A percentile compares a stretch with the other conserved stretches of the same genome.
Conservation (phyloP, 2,329 filamentous ascomycete species). For the Chaetomiaceae sp. region DNA sequence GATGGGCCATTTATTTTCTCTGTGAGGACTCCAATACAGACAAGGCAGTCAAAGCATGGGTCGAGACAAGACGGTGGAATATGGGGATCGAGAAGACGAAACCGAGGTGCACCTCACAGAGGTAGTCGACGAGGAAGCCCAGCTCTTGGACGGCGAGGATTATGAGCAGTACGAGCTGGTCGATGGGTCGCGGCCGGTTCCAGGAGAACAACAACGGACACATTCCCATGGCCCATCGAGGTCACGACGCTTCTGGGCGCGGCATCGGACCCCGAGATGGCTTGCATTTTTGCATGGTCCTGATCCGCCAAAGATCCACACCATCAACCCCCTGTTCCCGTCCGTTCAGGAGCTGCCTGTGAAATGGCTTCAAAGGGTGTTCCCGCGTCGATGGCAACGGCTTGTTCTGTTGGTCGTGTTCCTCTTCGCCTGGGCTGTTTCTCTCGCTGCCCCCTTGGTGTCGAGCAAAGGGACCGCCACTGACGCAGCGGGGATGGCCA, state of each 20-base stretch:
- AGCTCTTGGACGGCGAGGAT: slow-evolving; percentile 20
- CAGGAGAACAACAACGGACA: not conserved
- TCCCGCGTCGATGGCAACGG: slow-evolving; percentile 11
- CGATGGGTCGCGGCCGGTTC: not conserved
- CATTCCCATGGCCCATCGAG: not conserved
- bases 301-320: slow-evolving; percentile 8
- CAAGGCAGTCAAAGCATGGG: not conserved
- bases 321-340: slow-evolving; percentile 16
- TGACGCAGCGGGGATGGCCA: slow-evolving; percentile 1
- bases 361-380: slow-evolving; percentile 6
- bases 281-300: slow-evolving; percentile 17
- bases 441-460: slow-evolving; percentile 11
- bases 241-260: not conserved
- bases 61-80: not conserved
- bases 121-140: slow-evolving; percentile 20
- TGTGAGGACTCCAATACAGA: too few relatives aligned
- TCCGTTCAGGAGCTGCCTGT: slow-evolving; percentile 17
- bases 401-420: slow-evolving; percentile 10
- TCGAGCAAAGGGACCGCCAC: slow-evolving; percentile 15
- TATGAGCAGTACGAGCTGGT: slow-evolving; percentile 22
- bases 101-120: not conserved
- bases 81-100: slow-evolving; percentile 5
- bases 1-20: too few relatives aligned
- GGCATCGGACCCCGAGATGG: slow-evolving; percentile 1
- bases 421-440: slow-evolving; percentile 13